Base-by-base conservation (phyloP, 2,329 filamentous ascomycete species). In the Lachnellula hyalina region DNA sequence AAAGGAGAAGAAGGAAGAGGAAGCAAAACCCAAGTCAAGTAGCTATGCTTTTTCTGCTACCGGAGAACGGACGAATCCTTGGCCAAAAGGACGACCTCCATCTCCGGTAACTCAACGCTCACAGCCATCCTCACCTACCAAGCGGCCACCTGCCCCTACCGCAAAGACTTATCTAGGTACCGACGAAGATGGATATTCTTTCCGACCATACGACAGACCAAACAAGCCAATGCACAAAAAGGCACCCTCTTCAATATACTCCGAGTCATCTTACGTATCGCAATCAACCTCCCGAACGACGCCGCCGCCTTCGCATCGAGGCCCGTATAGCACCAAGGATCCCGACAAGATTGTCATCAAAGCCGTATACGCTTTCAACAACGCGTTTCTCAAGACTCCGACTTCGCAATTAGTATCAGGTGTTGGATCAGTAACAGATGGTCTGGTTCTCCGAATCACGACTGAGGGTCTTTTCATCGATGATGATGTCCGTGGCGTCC, bases 391-490 rank as follows among this genome's bases (percentile, higher is more conserved):
- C 62, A 89, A 87, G 67, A 92, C 88, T n/a, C 93, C 94, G 0
- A 84, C 89, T n/a, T 91, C 90, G 15, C 89, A 96, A 70, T 82
- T 99, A 53, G 80, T 96, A 36, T 90, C 90, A 0, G 90, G 89
- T n/a, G 76, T 89, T 49, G 89, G 87, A 17, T 80, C 86, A 47
- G 90, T 97, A 34, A 96, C 92, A 2, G 92, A 99, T 68, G 94
- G 94, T 0, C 78, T 99, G 46, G 89, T 97, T 58, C 79, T 99
- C 58, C 88, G 89, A 50, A 94, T 97, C 67, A 93, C 90, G 11
- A 96, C 90, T 1, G 93, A 96, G 71, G 94, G 94, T 17, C 80
- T 97, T 52, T 97, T 97, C 73, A 94, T 99, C 68, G 94, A 99
- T 70, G 94, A 99, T 71, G 94, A 97, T 70, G 83, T 96, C 51